Percentiles rank a stretch among this genome's conserved stretches.
These are phyloP conservation scores for Cerrena zonata DNA, from an alignment of 1,284 basidiomycete species.

Conservation along the genomic window DNA sequence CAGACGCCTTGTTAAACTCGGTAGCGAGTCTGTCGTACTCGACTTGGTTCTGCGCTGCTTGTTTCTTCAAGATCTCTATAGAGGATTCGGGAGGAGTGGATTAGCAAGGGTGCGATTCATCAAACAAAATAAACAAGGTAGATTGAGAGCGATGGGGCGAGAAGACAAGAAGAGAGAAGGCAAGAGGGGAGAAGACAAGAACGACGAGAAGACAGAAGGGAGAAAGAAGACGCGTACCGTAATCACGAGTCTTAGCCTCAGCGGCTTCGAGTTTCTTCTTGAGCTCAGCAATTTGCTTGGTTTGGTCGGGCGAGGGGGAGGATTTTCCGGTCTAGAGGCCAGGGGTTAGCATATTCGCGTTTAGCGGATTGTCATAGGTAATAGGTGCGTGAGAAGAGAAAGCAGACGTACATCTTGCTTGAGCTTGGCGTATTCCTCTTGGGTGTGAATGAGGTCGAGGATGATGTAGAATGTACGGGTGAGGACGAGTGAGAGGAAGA, in stretches of 20 bases:
- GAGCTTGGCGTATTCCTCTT: slow-evolving; percentile 81
- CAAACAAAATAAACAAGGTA: neutral
- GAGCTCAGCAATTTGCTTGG: slow-evolving; percentile 60
- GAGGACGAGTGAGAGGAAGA: slow-evolving; percentile 91
- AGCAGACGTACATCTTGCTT: slow-evolving; percentile 56
- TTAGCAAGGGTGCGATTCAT: neutral
- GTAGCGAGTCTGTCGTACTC: slow-evolving; percentile 81
- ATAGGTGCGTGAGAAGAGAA: neutral
- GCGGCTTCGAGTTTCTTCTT: slow-evolving; percentile 49
- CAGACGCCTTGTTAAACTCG: slow-evolving; percentile 69
- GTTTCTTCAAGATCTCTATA: slow-evolving; percentile 76
- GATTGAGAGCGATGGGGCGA: neutral
- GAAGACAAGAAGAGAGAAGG: neutral
- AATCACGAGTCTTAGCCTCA: slow-evolving; percentile 57
- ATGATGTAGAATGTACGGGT: slow-evolving; percentile 89
- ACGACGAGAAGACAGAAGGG: neutral
- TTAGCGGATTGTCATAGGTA: too few relatives aligned
- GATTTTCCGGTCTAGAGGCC: slow-evolving; percentile 18
- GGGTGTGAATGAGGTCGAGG: slow-evolving; percentile 83
- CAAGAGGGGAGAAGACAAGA: neutral
- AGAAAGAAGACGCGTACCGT: slow-evolving; percentile 56
- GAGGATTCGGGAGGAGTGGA: neutral
- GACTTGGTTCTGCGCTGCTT: slow-evolving; percentile 67
- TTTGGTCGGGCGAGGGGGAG: slow-evolving; percentile 38
- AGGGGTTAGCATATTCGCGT: neutral